Base-by-base conservation (phyloP, 1,284 basidiomycete species). In the Mycosarcoma mackinlayi region DNA sequence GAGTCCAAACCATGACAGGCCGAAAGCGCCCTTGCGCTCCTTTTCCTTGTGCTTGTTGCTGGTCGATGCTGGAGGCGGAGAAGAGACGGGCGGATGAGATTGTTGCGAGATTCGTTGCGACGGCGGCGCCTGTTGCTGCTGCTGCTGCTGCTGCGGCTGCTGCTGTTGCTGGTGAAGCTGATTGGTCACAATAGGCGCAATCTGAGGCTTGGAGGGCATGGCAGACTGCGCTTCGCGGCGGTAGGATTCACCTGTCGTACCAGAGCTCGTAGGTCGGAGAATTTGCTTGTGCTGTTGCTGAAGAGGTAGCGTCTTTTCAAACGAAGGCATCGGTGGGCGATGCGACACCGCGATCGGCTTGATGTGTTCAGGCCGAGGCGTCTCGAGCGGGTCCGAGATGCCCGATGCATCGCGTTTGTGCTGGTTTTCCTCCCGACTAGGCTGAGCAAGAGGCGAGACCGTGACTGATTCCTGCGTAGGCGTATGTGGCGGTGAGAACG, bases 1-100 rank as follows among this genome's bases (percentile, higher is more conserved):
- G 10, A 80, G 59, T 19, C 78, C 77, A 19, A 82, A 79, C 80
- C 80, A 82, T 8, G 74, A 77, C 9, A 80, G 60, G 3, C 77
- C 78, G 33, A 80, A 80, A 0, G 68, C 61, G 14, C 72, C 63
- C 40, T 72, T 75, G 57, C 77, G 79, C 28, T 80, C 76, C 59
- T 77, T 73, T 16, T 77, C 75, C 50, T 71, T 74, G 28, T 59
- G 44, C 45, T 69, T 69, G 34, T 35, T 23, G 44, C 57, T 39
- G 33, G 28, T 30, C 14, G 42, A 25, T 45, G 56, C 25, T 21
- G 63, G 24, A 21, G 59, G 25, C 13, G 51, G 46, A 27, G 60
- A 25, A 3, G 42, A 41, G 14, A 30, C 18, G 24, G 45, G 38
- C 14, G 21, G 38, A n/a, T n/a, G n/a, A 6, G 37, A 59, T 30